Conservation (phyloP, 2,329 filamentous ascomycete species). For the Ascochyta fabae region DNA sequence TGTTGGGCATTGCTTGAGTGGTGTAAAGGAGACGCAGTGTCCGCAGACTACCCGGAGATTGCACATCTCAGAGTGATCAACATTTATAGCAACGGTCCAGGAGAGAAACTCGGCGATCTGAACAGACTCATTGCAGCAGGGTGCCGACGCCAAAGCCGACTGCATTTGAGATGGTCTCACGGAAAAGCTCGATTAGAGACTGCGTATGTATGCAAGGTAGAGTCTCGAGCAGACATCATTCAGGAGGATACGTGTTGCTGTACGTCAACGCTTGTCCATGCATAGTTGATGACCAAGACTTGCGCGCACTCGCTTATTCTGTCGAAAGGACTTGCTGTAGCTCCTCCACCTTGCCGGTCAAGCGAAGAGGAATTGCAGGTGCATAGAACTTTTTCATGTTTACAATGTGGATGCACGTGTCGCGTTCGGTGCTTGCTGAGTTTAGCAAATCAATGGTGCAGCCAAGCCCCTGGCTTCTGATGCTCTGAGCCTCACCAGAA, state of each 20-base stretch:
- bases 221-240: too few relatives aligned
- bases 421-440: conserved; percentile 3
- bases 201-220: too few relatives aligned
- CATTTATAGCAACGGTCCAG: too few relatives aligned
- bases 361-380: neutral
- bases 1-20: too few relatives aligned
- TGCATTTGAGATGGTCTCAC: too few relatives aligned
- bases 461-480: neutral
- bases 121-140: too few relatives aligned
- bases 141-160: too few relatives aligned
- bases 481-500: conserved; percentile 1
- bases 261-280: neutral
- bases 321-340: neutral
- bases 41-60: too few relatives aligned
- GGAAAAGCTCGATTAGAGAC: too few relatives aligned
- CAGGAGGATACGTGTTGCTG: neutral
- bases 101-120: too few relatives aligned
- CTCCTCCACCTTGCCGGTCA: neutral
- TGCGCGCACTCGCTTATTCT: neutral
- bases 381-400: neutral
- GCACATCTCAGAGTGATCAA: too few relatives aligned
- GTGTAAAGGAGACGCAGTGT: too few relatives aligned
- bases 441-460: conserved; percentile 2
- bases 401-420: conserved; percentile 1
- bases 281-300: neutral